Conservation (phyloP, 73 alveolate species). For the Paramecium pentaurelia region DNA sequence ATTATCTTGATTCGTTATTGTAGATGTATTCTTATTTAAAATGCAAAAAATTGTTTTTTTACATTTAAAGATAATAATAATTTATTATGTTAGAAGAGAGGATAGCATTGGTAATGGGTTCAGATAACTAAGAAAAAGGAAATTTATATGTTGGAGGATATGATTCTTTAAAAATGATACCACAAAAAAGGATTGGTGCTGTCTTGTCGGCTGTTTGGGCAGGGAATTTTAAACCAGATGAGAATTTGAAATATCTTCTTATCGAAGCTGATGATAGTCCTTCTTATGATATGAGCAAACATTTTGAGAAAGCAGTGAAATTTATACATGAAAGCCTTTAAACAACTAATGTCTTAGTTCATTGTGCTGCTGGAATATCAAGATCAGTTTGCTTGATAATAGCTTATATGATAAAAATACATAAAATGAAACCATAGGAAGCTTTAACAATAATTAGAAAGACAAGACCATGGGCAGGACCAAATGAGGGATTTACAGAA, state of each 20-base stretch:
- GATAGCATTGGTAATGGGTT: neutral
- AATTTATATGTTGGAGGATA: neutral
- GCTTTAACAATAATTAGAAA: neutral
- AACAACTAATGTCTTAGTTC: constrained; percentile 80
- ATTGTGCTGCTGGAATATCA: constrained; percentile 92
- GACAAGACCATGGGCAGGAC: neutral
- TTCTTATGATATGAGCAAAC: neutral
- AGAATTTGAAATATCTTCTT: neutral
- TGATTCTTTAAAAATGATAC: neutral
- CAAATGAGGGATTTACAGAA: neutral
- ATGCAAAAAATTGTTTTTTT: too few species aligned
- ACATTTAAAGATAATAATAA: neutral
- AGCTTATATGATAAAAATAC: constrained; percentile 83
- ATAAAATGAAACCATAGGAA: constrained; percentile 62
- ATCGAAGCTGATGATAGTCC: neutral
- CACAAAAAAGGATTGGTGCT: neutral
- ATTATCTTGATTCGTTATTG: neutral
- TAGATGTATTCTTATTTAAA: too few species aligned
- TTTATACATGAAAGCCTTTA: neutral
- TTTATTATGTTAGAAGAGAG: neutral
- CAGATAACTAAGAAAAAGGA: neutral
- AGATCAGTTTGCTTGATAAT: constrained; percentile 84
- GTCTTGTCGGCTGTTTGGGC: neutral
- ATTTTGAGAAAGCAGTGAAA: constrained; percentile 14
- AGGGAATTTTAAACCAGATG: neutral